A percentile compares a stretch with the other conserved stretches of the same genome.
Evolutionary conservation across 305 asterid genomes (phyloP).

Genomic region (Ajuga reptans): DNA sequence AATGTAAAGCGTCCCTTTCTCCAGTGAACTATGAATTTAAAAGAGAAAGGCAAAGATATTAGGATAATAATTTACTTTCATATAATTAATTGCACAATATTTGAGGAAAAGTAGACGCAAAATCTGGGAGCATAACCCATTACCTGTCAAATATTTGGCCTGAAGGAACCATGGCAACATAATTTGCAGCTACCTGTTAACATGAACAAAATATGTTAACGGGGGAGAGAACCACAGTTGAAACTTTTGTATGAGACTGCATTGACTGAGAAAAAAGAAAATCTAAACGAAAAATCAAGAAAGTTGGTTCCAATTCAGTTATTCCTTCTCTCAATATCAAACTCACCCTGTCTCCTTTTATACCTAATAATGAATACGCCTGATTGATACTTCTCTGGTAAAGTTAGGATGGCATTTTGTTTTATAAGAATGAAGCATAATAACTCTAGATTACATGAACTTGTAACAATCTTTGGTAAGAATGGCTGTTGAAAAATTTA

Average conservation of each 20-base stretch:
- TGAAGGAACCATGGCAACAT: conserved; percentile 92
- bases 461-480: not conserved
- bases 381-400: not conserved
- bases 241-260: not conserved
- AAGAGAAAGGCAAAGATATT: not conserved
- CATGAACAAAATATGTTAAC: not conserved
- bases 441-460: not conserved
- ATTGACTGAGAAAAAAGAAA: not conserved
- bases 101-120: not conserved
- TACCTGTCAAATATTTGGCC: conserved; percentile 98
- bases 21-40: conserved; percentile 64
- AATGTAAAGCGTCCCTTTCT: conserved; percentile 72
- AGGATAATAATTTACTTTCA: not conserved
- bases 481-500: not conserved
- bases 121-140: not conserved
- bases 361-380: not conserved
- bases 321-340: not conserved
- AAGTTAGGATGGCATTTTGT: not conserved
- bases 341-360: not conserved
- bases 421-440: not conserved
- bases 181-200: conserved; percentile 88
- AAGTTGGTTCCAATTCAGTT: not conserved
- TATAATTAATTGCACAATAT: not conserved
- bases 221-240: not conserved
- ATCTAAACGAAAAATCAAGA: not conserved